Conservation (phyloP, 495 filamentous ascomycete genomes). For the Baudoinia panamericana region DNA sequence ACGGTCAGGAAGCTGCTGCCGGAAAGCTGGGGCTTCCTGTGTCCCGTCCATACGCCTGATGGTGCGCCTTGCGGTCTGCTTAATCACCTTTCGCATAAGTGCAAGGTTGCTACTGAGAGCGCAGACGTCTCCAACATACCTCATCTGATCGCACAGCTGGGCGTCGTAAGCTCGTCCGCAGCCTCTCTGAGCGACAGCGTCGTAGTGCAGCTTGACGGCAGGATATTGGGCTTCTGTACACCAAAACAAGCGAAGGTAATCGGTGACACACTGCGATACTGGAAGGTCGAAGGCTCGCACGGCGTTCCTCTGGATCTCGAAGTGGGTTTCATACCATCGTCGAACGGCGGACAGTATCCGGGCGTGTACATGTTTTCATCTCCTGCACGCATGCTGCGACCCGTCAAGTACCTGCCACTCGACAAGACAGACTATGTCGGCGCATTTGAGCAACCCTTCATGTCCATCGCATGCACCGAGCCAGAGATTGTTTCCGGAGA, state of each 20-base stretch:
- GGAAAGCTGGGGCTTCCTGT: constrained; percentile 95
- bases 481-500: constrained; percentile 72
- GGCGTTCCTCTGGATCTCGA: constrained; percentile 74
- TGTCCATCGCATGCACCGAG: constrained; percentile 86
- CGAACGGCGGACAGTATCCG: constrained; percentile 81
- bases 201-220: constrained; percentile 77
- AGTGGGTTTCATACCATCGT: constrained; percentile 79
- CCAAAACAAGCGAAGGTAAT: constrained; percentile 67
- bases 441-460: constrained; percentile 91
- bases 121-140: constrained; percentile 62
- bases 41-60: constrained; percentile 95
- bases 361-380: constrained; percentile 88
- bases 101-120: constrained; percentile 63
- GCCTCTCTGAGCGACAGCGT: constrained; percentile 67
- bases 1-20: constrained; percentile 89
- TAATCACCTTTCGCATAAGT: constrained; percentile 93
- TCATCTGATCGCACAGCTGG: constrained; percentile 57
- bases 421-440: constrained; percentile 78
- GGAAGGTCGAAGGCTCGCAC: constrained; percentile 91
- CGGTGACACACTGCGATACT: constrained; percentile 71
- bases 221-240: constrained; percentile 77
- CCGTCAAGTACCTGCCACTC: constrained; percentile 80
- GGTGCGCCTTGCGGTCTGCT: constrained; percentile 86
- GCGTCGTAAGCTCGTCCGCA: constrained; percentile 57
- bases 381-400: constrained; percentile 72